Base-by-base conservation (phyloP, 2,329 filamentous ascomycete species). In the Pyrenochaeta sp. region DNA sequence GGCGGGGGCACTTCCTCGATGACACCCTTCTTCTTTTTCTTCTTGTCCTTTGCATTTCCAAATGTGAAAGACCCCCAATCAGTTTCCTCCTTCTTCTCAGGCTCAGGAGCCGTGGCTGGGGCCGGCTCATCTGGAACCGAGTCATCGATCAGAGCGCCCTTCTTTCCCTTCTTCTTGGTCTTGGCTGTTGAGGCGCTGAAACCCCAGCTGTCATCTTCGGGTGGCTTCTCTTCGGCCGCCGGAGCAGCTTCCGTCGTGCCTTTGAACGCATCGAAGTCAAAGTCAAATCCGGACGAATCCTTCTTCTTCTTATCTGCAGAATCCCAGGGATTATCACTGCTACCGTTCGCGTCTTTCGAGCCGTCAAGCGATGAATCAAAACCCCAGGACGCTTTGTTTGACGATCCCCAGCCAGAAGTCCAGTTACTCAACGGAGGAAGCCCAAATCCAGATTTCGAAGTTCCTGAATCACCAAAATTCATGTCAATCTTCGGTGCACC, bases 401-500 rank as follows among this genome's bases (percentile, higher is more conserved):
- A 61, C 13, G 56, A 56, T 42, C 72, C 71, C 72, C 73, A 76
- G 22, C 67, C 64, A 42, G 67, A 64, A 43, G 64, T 55, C 69
- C 71, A 74, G 36, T 55, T 65, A 46, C 66, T 58, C 27, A 71
- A 50, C 32, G 67, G 50, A 34, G 58, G 47, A 50, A 75, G 66
- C 37, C 67, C 60, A 44, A 71, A 69, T 55, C 59, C 61, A 61
- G 71, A 66, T 66, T 73, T 72, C 15, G 59, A 40, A 51, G 59
- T 58, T 22, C 62, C 64, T 24, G 69, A 62, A 47, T 72, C 71
- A 45, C 78, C 79, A 61, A 83, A 80, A 59, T 78, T 78, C 59
- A 83, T 73, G 58, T 83, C 80, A 63, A 83, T 77, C 70, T 82
- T 81, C 24, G 81, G 81, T 50, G 77, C 78, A 45, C 61, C 68